phyloP scores from a whole-genome alignment of 176 grass and related monocot genomes.

The Chloris gayana region DNA sequence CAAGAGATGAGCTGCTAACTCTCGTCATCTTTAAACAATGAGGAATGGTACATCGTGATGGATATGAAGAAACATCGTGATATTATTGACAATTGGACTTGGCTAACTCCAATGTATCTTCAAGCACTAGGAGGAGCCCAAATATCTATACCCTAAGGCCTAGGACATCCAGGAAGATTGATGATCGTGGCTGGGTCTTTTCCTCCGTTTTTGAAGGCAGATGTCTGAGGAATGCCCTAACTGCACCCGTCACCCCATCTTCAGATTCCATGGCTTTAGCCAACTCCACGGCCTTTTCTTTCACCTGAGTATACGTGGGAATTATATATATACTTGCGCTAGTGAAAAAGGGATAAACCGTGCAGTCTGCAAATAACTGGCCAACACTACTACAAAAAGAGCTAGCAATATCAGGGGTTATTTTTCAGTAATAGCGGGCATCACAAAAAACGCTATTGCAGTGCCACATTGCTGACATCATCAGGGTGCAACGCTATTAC shows the following conservation, averaged over 20 bases:
- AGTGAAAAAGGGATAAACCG: neutral
- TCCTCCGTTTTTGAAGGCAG: conserved; percentile 47
- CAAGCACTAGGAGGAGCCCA: conserved; percentile 56
- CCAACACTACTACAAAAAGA: too few relatives aligned
- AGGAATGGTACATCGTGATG: neutral
- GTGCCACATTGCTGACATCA: too few relatives aligned
- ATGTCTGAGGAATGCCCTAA: conserved; percentile 85
- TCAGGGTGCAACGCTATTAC: too few relatives aligned
- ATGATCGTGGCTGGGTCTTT: neutral
- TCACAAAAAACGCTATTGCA: too few relatives aligned
- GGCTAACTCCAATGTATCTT: too few relatives aligned
- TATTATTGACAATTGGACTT: too few relatives aligned
- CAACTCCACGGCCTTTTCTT: conserved; percentile 68
- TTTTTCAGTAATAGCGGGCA: too few relatives aligned
- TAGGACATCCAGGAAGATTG: conserved; percentile 30
- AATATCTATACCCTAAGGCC: conserved; percentile 43
- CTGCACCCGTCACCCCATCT: conserved; percentile 76
- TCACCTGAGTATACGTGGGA: conserved; percentile 55
- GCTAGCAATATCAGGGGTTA: too few relatives aligned
- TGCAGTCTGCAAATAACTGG: too few relatives aligned
- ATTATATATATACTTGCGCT: neutral
- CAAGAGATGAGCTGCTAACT: neutral
- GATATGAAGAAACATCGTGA: too few relatives aligned
- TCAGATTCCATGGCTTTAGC: conserved; percentile 82
- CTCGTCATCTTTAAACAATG: neutral